A percentile compares a stretch with the other conserved stretches of the same genome.
phyloP scores from a whole-genome alignment of 768 basidiomycete species.

The Krasilnikovozyma curviuscula region DNA sequence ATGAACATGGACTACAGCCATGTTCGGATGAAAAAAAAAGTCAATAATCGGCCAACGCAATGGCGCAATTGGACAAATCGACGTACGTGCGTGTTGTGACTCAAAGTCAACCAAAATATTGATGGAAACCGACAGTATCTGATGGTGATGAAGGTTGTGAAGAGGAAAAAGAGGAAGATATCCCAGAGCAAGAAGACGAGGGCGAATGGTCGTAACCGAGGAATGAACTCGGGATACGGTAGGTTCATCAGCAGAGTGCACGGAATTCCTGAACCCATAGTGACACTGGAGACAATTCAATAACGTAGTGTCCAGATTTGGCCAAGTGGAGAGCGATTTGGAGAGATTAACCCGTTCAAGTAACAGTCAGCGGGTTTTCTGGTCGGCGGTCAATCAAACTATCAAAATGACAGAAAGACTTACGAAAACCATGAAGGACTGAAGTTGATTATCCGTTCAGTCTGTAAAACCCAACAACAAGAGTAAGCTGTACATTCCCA shows the following conservation, averaged over 20 bases:
- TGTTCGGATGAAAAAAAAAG: background rate
- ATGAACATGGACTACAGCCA: constrained; percentile 5
- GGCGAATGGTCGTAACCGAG: constrained; percentile 5
- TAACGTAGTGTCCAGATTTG: too few relatives aligned
- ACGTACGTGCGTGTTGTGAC: constrained; percentile 9
- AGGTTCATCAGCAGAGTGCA: constrained; percentile 7
- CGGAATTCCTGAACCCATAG: constrained; percentile 3
- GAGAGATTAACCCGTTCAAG: background rate
- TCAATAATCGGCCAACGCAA: background rate
- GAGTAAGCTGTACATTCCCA: too few relatives aligned
- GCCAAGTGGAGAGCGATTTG: background rate
- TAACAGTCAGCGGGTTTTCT: background rate
- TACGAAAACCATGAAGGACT: background rate
- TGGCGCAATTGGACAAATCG: too few relatives aligned
- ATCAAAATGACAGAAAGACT: background rate
- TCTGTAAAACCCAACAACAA: background rate
- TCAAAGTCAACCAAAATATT: constrained; percentile 6
- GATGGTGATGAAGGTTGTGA: constrained; percentile 7
- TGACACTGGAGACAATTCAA: too few relatives aligned
- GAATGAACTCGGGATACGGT: constrained; percentile 10
- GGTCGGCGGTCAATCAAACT: background rate
- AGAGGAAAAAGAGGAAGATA: constrained; percentile 10
- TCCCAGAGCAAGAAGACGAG: constrained; percentile 11
- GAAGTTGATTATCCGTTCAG: constrained; percentile 7
- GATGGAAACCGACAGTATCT: constrained; percentile 11